Conservation (phyloP, 257 asterid species). For the Solanum rostratum region DNA sequence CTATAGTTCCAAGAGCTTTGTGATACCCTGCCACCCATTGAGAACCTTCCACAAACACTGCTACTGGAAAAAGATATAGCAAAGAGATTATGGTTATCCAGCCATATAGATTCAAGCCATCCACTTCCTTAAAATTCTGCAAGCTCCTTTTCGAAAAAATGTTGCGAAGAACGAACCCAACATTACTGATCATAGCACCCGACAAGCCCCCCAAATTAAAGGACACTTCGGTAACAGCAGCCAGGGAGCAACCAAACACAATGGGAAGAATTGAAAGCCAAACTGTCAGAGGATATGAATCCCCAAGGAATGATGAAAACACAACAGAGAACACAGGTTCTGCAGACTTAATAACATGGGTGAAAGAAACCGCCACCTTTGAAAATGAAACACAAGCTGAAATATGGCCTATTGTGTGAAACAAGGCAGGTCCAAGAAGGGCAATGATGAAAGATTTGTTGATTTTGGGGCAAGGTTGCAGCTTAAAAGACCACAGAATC, state of each 20-base stretch:
- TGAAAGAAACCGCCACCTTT: conserved; percentile 92
- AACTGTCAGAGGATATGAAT: conserved; percentile 60
- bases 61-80: conserved; percentile 78
- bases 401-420: conserved; percentile 87
- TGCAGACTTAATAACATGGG: conserved; percentile 92
- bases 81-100: conserved; percentile 69
- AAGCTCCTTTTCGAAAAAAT: conserved; percentile 83
- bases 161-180: conserved; percentile 82
- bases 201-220: conserved; percentile 72
- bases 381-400: conserved; percentile 98
- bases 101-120: conserved; percentile 89
- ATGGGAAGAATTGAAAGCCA: conserved; percentile 91
- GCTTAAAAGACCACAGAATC: conserved; percentile 55
- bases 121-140: conserved; percentile 76
- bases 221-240: conserved; percentile 92
- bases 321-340: conserved; percentile 91
- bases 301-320: conserved; percentile 75
- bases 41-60: conserved; percentile 81
- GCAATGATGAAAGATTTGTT: conserved; percentile 67
- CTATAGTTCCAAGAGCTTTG: conserved; percentile 52
- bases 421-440: conserved; percentile 88
- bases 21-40: conserved; percentile 90
- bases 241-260: conserved; percentile 93
- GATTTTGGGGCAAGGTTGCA: conserved; percentile 74
- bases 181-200: conserved; percentile 89